Percentiles rank a stretch among this genome's conserved stretches.
Evolutionary conservation across 352 stramenopile genomes (phyloP).

Genomic region (Globisporangium middletonii): DNA sequence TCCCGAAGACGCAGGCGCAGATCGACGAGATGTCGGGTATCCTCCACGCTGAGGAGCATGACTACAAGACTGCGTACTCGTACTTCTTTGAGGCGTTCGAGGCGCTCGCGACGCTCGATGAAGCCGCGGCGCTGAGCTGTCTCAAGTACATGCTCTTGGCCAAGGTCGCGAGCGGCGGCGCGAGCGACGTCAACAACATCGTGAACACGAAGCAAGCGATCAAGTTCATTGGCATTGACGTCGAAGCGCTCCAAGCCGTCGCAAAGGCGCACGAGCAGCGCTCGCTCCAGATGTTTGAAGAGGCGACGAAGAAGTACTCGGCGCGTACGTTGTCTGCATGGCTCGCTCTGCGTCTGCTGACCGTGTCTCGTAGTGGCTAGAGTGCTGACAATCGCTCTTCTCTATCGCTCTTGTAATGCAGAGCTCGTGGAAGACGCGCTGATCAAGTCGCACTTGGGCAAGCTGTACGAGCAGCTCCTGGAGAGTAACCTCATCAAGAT

Average conservation of each 20-base stretch:
- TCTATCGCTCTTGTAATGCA: slow-evolving; percentile 33
- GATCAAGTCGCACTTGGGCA: slow-evolving; percentile 93
- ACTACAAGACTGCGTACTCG: slow-evolving; percentile 99
- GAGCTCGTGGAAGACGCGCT: slow-evolving; percentile 81
- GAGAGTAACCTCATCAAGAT: slow-evolving; percentile 99
- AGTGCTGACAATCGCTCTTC: no score
- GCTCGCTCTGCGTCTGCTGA: no score
- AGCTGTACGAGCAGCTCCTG: slow-evolving; percentile 97
- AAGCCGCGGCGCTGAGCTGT: slow-evolving; percentile 74
- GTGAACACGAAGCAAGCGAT: slow-evolving; percentile 95
- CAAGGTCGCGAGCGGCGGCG: slow-evolving; percentile 90
- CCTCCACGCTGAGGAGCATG: slow-evolving; percentile 96
- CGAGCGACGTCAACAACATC: slow-evolving; percentile 93
- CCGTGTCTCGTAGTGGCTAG: no score
- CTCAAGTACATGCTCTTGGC: slow-evolving; percentile 99
- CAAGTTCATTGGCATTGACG: slow-evolving; percentile 95
- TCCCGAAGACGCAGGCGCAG: slow-evolving; percentile 91
- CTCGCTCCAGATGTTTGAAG: slow-evolving; percentile 89
- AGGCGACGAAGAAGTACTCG: slow-evolving; percentile 86
- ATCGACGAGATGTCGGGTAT: slow-evolving; percentile 97
- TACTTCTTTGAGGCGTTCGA: slow-evolving; percentile 99
- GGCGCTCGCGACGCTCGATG: slow-evolving; percentile 91
- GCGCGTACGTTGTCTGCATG: slow-evolving; percentile 31
- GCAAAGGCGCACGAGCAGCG: slow-evolving; percentile 93
- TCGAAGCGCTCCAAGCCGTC: slow-evolving; percentile 96